Conservation (phyloP, 768 basidiomycete species). For the Pleurotus sapidus region DNA sequence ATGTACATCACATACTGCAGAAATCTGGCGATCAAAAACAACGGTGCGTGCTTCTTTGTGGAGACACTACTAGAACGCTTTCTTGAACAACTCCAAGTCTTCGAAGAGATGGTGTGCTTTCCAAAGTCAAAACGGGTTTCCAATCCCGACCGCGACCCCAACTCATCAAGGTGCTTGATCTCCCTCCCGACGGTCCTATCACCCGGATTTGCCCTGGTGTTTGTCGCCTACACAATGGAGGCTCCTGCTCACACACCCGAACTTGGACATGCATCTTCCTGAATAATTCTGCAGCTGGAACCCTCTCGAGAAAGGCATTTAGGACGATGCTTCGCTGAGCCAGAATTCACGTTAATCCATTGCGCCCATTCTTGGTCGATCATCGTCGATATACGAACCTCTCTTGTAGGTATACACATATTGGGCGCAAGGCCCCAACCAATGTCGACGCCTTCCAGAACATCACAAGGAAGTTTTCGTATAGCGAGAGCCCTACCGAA, state of each 20-base stretch:
- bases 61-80: not conserved
- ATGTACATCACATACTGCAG: slow-evolving; percentile 28
- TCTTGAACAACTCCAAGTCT: slow-evolving; percentile 20
- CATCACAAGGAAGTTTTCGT: slow-evolving; percentile 18
- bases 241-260: too few relatives aligned
- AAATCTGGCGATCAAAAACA: slow-evolving; percentile 41
- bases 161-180: too few relatives aligned
- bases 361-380: slow-evolving; percentile 89
- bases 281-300: too few relatives aligned
- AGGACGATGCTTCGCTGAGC: slow-evolving; percentile 71
- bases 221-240: too few relatives aligned
- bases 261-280: too few relatives aligned
- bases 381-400: slow-evolving; percentile 87
- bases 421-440: not conserved
- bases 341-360: slow-evolving; percentile 73
- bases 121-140: slow-evolving; percentile 27
- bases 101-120: slow-evolving; percentile 38
- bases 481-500: slow-evolving; percentile 51
- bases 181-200: too few relatives aligned
- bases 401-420: slow-evolving; percentile 64
- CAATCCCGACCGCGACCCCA: not conserved
- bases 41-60: slow-evolving; percentile 26
- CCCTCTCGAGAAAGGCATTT: too few relatives aligned
- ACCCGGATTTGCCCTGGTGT: too few relatives aligned
- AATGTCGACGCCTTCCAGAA: slow-evolving; percentile 5